Evolutionary conservation across 2,329 filamentous ascomycete genomes (phyloP), one percentile per base, ranked within the genome.

Genomic region (Penicillium polonicum): DNA sequence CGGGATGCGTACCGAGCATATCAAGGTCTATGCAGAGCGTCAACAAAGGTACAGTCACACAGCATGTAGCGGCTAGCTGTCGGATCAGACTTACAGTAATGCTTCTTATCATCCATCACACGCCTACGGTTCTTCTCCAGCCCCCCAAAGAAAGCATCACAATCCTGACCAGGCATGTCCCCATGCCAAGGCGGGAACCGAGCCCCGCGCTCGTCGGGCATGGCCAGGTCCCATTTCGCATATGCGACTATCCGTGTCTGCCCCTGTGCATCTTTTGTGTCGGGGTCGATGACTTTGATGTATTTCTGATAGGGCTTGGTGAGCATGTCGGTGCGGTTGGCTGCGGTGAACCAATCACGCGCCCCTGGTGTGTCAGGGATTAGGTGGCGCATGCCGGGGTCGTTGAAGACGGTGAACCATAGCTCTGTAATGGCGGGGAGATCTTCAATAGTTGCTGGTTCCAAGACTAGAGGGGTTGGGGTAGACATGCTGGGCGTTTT

Each of bases 1-100:
- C 69, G 0, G 78, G 78, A 53, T 77, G 71, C n/a, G 76, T 77
- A n/a, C 70, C 69, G 5, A 80, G 67, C 33, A 70, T 59, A 9
- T 72, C 66, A 12, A 79, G 68, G 59, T 76, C 77, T 77, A 33
- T 21, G 5, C 17, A 19, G 8, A 17, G 23, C 5, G 33, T 54
- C 52, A 55, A 41, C 35, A 23, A 45, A 38, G 13, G 9, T 2
- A 27, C 27, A 29, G 3, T 19, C 21, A 36, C 29, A 21, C 25
- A 54, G 33, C 10, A 25, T 5, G 19, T n/a, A 19, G 41, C 39
- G 10, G 5, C 8, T 45, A 27, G 4, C n/a, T 8, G 12, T 44
- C 12, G 5, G 3, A 31, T 21, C 9, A 7, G 3, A 58, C 64
- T 38, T 59, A 72, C 70, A 72, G 31, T 68, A 72, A 61, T 71